Conservation (phyloP, 257 asterid species). For the Ilex asprella region DNA sequence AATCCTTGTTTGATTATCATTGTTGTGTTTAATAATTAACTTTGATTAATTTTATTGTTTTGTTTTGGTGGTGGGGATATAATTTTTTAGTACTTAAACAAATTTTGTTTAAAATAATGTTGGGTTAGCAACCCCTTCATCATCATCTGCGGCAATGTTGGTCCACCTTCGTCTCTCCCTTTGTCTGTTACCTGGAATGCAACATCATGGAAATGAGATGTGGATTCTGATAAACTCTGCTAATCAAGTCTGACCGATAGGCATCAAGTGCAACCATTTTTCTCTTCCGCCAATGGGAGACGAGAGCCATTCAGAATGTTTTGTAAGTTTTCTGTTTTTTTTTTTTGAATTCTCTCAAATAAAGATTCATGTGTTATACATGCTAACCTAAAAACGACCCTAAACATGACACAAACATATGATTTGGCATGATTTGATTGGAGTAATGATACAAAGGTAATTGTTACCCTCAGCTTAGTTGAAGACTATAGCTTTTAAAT, state of each 20-base stretch:
- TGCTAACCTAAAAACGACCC: too few species aligned
- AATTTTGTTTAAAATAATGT: slow-evolving; percentile 20
- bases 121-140: slow-evolving; percentile 58
- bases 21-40: slow-evolving; percentile 11
- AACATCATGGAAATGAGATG: slow-evolving; percentile 39
- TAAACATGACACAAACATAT: too few species aligned
- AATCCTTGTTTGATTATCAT: slow-evolving; percentile 6
- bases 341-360: neutral
- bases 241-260: neutral
- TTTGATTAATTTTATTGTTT: slow-evolving; percentile 31
- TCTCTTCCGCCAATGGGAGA: neutral
- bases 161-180: slow-evolving; percentile 33
- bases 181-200: slow-evolving; percentile 45
- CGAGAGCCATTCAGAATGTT: neutral
- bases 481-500: too few species aligned
- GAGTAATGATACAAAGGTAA: too few species aligned
- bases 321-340: neutral
- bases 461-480: too few species aligned
- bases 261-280: too few species aligned
- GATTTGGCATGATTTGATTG: too few species aligned
- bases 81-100: slow-evolving; percentile 17
- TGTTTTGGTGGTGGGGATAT: slow-evolving; percentile 25
- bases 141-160: neutral
- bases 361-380: neutral
- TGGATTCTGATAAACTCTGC: slow-evolving; percentile 14